These are phyloP conservation scores for Phytophthora meadii DNA, from an alignment of 352 stramenopile genomes.

Conservation along the genomic window DNA sequence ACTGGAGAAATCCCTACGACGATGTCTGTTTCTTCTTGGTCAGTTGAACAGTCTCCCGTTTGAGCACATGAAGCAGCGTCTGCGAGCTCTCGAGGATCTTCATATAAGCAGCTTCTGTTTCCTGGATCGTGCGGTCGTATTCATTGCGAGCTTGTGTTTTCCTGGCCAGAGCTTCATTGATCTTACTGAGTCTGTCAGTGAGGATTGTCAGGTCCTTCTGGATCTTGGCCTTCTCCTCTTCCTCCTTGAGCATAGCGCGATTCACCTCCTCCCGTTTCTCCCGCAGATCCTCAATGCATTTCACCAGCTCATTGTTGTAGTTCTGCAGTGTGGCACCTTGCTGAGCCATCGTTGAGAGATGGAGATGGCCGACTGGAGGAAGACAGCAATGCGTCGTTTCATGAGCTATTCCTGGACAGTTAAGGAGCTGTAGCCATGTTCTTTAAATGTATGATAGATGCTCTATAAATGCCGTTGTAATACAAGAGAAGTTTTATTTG, in stretches of 20 bases:
- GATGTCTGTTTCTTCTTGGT: slow-evolving; percentile 96
- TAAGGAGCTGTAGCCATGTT: slow-evolving; percentile 20
- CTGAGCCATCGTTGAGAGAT: slow-evolving; percentile 68
- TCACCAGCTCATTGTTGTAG: slow-evolving; percentile 97
- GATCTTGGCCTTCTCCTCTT: slow-evolving; percentile 96
- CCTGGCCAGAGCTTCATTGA: slow-evolving; percentile 91
- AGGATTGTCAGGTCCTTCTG: slow-evolving; percentile 94
- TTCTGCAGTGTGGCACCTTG: slow-evolving; percentile 95
- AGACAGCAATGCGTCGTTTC: slow-evolving; percentile 6
- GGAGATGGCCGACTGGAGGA: slow-evolving; percentile 7
- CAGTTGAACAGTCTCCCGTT: slow-evolving; percentile 93
- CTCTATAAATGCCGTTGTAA: neutral
- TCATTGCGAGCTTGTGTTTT: slow-evolving; percentile 93
- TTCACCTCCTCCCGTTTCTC: slow-evolving; percentile 94
- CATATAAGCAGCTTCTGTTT: slow-evolving; percentile 95
- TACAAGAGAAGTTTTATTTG: neutral
- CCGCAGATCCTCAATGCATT: slow-evolving; percentile 95
- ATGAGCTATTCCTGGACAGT: slow-evolving; percentile 16
- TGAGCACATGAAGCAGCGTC: slow-evolving; percentile 95
- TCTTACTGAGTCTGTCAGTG: slow-evolving; percentile 91
- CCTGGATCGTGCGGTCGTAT: slow-evolving; percentile 95
- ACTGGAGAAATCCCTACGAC: slow-evolving; percentile 40
- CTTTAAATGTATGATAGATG: slow-evolving; percentile 4
- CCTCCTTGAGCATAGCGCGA: slow-evolving; percentile 93
- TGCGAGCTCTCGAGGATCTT: slow-evolving; percentile 96